Evolutionary conservation across 2,329 filamentous ascomycete genomes (phyloP), one percentile per base, ranked within the genome.

Genomic region (Pyrenochaeta sp.): DNA sequence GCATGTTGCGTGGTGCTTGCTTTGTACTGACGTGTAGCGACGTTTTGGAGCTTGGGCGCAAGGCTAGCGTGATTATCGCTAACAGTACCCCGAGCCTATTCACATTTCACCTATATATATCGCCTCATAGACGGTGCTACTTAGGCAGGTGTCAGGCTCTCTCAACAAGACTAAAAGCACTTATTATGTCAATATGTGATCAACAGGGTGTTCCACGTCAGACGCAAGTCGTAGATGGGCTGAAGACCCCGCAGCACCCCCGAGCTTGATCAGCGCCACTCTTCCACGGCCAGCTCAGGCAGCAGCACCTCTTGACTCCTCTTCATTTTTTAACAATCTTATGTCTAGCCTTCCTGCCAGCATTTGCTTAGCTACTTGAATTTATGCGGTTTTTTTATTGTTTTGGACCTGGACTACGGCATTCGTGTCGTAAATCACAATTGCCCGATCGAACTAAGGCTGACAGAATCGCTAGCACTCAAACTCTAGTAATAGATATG

Each of bases 1-100:
- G 65, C 66, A 71, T 69, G 39, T 59, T 65, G 55, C 10, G 49
- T 30, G 4, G 45, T 32, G 45, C 45, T 47, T 47, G 45, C 45
- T 44, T 25, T 8, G 39, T 34, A 32, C 27, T 44, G 48, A 52
- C 5, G 54, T 49, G 30, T 24, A 25, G 48, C 39, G 37, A 46
- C 43, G 39, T 48, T 9, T 47, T 39, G 43, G 39, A 36, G 51
- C 50, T 56, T 53, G 28, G 55, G 37, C 36, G 48, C 10, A 30
- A 22, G 34, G 44, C 54, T 52, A 53, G 49, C 57, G 30, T 47
- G 22, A 28, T n/a, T 44, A 19, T 27, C 39, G 37, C 27, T 51
- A 50, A 34, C 6, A 15, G 44, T n/a, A 25, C 50, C 30, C 22
- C n/a, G 36, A 30, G 25, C 30, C 2, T 22, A 19, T 36, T 7